Base-by-base conservation (phyloP, 1,284 basidiomycete genomes). In the Coniferiporia weirii region DNA sequence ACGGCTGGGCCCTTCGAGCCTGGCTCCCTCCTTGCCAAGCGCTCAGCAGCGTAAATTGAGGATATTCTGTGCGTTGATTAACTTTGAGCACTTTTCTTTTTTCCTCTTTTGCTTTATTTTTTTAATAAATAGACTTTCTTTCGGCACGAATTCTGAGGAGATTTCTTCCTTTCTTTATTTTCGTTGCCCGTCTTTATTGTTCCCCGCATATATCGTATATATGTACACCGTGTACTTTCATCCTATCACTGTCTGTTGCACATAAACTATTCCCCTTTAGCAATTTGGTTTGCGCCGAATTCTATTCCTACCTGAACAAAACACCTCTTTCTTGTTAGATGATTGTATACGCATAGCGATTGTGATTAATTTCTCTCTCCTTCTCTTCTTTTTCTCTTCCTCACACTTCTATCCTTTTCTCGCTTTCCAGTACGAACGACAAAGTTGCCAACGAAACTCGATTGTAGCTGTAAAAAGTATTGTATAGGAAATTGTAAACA, bases 1-100 rank as follows among this genome's bases (percentile, higher is more conserved):
- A 9, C 45, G 36, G 40, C 38, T 36, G 55, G 38, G 35, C 44
- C 58, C 8, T 65, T 65, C 46, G 61, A 65, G 36, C 61, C 63
- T 2, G 64, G 64, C 13, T 65, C 64, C 1, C 56, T 65, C 19
- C 61, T 65, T 12, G 63, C 64, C 19, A 64, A 63, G 35, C 56
- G 60, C 19, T 8, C 57, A 8, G 34, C 36, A 13, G 20, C 47
- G 34, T 52, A 52, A 52, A 17, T n/a, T 52, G n/a, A 20, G 15
- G 27, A 51, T 20, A 2, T 22, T 32, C n/a, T 51, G 27, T 27
- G 5, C 27, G 5, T 27, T 27, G 27, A 3, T 34, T 48, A 12
- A 36, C 46, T 15, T 38, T 19, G n/a, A 27, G 27, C 27, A 47
- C 27, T 55, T 32, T 48, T 34, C 10, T 38, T 35, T 22, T 45